Conservation (phyloP, 169 alveolate genomes). For the Cryptosporidium canis region DNA sequence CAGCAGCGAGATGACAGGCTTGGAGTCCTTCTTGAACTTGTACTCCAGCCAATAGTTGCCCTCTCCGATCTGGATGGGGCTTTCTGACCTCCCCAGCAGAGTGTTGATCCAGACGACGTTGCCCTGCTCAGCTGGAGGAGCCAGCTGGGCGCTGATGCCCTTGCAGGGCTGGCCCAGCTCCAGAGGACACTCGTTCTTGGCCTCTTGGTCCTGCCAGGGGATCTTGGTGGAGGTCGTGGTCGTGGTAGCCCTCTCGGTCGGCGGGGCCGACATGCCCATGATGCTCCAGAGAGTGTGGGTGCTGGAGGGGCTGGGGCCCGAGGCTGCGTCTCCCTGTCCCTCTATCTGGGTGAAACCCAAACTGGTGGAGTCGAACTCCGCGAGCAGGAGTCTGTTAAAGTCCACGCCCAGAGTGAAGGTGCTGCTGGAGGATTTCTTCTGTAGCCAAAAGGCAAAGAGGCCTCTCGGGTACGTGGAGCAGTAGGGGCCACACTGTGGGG, state of each 20-base stretch:
- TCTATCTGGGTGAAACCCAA: neutral
- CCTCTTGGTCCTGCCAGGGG: constrained; percentile 39
- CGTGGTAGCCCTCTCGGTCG: constrained; percentile 24
- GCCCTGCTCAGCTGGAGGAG: neutral
- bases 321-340: neutral
- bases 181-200: constrained; percentile 19
- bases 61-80: neutral
- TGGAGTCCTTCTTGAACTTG: constrained; percentile 8
- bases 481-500: constrained; percentile 21
- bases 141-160: neutral
- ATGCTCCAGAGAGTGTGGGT: neutral
- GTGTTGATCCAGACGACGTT: constrained; percentile 7
- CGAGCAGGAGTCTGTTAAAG: neutral
- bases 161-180: constrained; percentile 20
- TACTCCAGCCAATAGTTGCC: constrained; percentile 20
- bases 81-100: neutral
- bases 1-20: constrained; percentile 8
- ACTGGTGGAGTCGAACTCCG: neutral
- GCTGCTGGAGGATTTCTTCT: neutral
- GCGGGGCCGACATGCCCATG: neutral
- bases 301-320: neutral
- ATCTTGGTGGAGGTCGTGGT: constrained; percentile 39
- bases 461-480: constrained; percentile 23
- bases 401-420: neutral
- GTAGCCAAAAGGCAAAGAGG: neutral